Conservation (phyloP, 805 yeast species). For the Ogataea trehaloabstinens region DNA sequence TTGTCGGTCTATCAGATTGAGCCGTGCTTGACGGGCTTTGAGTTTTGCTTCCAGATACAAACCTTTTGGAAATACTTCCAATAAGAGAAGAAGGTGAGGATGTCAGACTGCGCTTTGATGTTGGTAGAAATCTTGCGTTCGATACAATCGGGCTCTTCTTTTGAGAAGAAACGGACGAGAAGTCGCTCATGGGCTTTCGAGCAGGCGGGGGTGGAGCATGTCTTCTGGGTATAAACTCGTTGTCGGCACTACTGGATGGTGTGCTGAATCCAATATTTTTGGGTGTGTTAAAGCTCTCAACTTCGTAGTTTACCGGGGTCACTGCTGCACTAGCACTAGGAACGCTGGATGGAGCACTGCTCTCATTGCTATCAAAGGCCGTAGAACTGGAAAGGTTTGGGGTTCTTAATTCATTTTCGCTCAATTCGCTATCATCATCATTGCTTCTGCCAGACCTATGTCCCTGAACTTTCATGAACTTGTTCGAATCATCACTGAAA, state of each 20-base stretch:
- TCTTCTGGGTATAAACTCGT: constrained; percentile 32
- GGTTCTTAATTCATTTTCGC: constrained; percentile 18
- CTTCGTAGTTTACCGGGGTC: constrained; percentile 12
- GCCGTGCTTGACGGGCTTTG: constrained; percentile 1
- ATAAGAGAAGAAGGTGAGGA: constrained; percentile 28
- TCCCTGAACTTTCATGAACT: constrained; percentile 30
- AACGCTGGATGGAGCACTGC: constrained; percentile 13
- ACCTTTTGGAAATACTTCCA: constrained; percentile 28
- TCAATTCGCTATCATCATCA: constrained; percentile 18
- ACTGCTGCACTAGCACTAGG: not conserved
- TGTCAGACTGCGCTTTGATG: constrained; percentile 8
- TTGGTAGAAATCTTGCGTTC: constrained; percentile 8
- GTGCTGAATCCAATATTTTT: not conserved
- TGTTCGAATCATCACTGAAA: constrained; percentile 23
- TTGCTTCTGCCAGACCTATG: constrained; percentile 18
- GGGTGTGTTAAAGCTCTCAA: constrained; percentile 7
- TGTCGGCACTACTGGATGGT: constrained; percentile 14
- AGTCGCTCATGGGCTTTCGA: constrained; percentile 2
- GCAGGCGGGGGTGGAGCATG: constrained; percentile 38
- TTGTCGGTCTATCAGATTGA: constrained; percentile 11
- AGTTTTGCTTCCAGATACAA: constrained; percentile 13
- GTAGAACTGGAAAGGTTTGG: constrained; percentile 13
- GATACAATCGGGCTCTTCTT: constrained; percentile 10
- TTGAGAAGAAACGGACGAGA: constrained; percentile 5
- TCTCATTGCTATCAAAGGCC: constrained; percentile 13